Conservation (phyloP, 805 yeast genomes). For the Myxozyma lipomycoides region DNA sequence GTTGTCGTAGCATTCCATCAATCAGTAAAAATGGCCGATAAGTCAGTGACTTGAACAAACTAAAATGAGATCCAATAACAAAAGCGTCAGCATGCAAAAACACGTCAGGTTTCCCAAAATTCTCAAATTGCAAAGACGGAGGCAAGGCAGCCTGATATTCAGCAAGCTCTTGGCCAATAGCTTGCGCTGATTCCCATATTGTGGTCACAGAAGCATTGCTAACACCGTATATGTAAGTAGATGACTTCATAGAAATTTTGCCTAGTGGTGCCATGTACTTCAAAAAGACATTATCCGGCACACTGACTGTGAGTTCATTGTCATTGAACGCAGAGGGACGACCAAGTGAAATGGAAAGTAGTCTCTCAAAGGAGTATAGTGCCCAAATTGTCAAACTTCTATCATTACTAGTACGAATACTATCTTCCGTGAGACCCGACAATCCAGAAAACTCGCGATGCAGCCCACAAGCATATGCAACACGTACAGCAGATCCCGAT, state of each 20-base stretch:
- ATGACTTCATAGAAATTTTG: slow-evolving; percentile 16
- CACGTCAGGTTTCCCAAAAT: slow-evolving; percentile 24
- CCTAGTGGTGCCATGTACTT: slow-evolving; percentile 24
- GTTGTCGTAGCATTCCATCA: slow-evolving; percentile 16
- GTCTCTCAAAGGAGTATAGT: slow-evolving; percentile 18
- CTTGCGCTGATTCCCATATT: slow-evolving; percentile 21
- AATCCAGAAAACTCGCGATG: slow-evolving; percentile 24
- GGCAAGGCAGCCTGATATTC: slow-evolving; percentile 14
- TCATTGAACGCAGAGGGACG: slow-evolving; percentile 26
- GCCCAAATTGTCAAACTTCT: slow-evolving; percentile 20
- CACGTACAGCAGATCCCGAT: slow-evolving; percentile 22
- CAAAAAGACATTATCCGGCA: slow-evolving; percentile 20
- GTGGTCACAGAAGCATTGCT: slow-evolving; percentile 12
- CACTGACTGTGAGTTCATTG: slow-evolving; percentile 15
- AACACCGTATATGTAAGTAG: slow-evolving; percentile 18
- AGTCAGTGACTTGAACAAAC: slow-evolving; percentile 23
- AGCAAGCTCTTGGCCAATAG: slow-evolving; percentile 15
- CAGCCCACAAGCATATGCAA: slow-evolving; percentile 25
- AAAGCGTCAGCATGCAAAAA: slow-evolving; percentile 24
- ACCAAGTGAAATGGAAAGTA: slow-evolving; percentile 15
- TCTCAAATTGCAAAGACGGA: slow-evolving; percentile 17
- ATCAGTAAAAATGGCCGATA: slow-evolving; percentile 25
- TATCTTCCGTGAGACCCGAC: slow-evolving; percentile 16
- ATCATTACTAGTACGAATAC: slow-evolving; percentile 9
- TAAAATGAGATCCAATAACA: slow-evolving; percentile 23